These are phyloP conservation scores for Populus hybrid DNA, from an alignment of 441 rosid species.

Conservation along the genomic window DNA sequence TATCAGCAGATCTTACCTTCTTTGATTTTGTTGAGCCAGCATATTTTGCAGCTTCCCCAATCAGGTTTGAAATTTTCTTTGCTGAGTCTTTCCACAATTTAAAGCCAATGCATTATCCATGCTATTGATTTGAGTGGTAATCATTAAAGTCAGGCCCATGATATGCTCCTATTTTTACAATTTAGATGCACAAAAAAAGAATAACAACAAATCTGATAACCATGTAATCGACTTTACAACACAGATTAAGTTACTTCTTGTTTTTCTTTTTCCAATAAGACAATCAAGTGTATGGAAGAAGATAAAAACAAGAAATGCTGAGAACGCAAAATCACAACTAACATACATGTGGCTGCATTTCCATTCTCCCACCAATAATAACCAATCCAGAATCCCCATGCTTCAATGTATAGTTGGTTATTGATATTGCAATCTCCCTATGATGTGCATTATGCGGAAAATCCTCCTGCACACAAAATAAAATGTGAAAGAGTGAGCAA, in stretches of 20 bases:
- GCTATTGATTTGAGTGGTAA: background rate
- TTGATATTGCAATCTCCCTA: constrained; percentile 79
- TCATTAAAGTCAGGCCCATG: background rate
- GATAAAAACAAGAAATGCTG: background rate
- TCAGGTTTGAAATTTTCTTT: constrained; percentile 77
- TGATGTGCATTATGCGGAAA: constrained; percentile 93
- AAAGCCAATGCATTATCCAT: background rate
- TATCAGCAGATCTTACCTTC: constrained; percentile 49
- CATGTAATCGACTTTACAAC: background rate
- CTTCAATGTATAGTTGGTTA: constrained; percentile 89
- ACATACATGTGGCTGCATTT: constrained; percentile 87
- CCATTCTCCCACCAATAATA: constrained; percentile 96
- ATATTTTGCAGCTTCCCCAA: constrained; percentile 80
- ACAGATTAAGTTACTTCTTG: background rate
- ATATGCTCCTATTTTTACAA: background rate
- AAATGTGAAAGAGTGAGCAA: background rate
- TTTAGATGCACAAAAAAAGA: background rate
- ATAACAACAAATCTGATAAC: background rate
- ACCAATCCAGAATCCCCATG: constrained; percentile 88
- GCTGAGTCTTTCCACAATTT: constrained; percentile 42
- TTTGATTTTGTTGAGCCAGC: constrained; percentile 88
- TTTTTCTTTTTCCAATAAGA: background rate
- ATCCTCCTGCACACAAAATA: constrained; percentile 52
- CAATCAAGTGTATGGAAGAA: background rate
- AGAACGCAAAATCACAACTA: constrained; percentile 7